Percentiles rank a stretch among this genome's conserved stretches.
Conservation (phyloP, 2,329 filamentous ascomycete species). For the Venturia oleaginea region DNA sequence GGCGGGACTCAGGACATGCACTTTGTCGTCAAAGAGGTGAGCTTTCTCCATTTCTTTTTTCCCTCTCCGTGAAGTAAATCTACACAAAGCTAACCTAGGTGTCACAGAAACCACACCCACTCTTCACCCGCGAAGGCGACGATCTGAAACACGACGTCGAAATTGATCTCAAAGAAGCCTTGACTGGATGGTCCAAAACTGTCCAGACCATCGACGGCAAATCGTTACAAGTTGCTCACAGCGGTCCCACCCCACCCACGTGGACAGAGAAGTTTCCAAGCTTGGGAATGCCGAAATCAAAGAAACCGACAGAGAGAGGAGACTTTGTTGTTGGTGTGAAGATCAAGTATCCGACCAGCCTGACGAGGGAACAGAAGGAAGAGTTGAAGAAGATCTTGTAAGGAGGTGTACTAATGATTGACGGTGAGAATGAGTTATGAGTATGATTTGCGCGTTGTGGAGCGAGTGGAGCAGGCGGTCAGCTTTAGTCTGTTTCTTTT, state of each 20-base stretch:
- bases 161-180: slow-evolving; percentile 80
- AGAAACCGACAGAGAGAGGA: slow-evolving; percentile 74
- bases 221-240: slow-evolving; percentile 68
- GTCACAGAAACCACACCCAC: slow-evolving; percentile 69
- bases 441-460: neutral
- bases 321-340: slow-evolving; percentile 86
- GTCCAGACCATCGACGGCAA: slow-evolving; percentile 89
- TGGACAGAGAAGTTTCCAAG: slow-evolving; percentile 73
- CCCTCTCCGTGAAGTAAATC: neutral
- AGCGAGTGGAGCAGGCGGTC: neutral
- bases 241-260: slow-evolving; percentile 77
- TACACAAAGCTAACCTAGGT: slow-evolving; percentile 26
- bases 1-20: slow-evolving; percentile 92
- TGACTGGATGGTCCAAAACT: slow-evolving; percentile 90
- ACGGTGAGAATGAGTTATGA: neutral
- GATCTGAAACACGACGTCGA: slow-evolving; percentile 72
- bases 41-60: slow-evolving; percentile 20
- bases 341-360: slow-evolving; percentile 76
- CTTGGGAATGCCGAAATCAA: slow-evolving; percentile 90
- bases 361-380: slow-evolving; percentile 72
- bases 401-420: neutral
- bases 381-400: slow-evolving; percentile 67
- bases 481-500: neutral
- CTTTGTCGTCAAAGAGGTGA: slow-evolving; percentile 88
- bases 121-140: slow-evolving; percentile 81